Base-by-base conservation (phyloP, 176 grass and related monocot genomes). In the Elymus sibiricus region DNA sequence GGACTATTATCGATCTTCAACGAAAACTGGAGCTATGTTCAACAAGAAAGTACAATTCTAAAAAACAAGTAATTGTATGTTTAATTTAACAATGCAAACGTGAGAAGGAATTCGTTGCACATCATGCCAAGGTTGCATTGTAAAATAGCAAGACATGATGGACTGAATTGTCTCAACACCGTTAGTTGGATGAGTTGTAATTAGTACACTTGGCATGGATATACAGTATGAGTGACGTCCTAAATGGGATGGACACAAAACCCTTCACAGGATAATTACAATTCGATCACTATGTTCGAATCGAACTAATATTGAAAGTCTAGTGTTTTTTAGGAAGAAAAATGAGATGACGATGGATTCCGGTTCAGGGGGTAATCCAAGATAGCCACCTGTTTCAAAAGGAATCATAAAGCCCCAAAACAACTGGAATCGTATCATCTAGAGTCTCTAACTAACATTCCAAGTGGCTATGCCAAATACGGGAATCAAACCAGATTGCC, bases 311-410 rank as follows among this genome's bases (percentile, higher is more conserved):
- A 70, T 70, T 39, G 66, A 38, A 39, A 21, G 66, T 22, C 34
- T 39, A 21, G 66, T 4, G 1, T 70, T 35, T 11, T 70, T 70
- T 70, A 70, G 32, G 34, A 70, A 38, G 34, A 70, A 38, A 70
- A 70, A 70, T 12, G 19, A 69, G 66, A 32, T 38, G 3, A 11
- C 65, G 17, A 69, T 67, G 65, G 32, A 37, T 37, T 69, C 65
- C 17, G 21, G 64, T 22, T 9, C 34, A 53, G 65, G 32, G 34
- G 19, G 65, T 10, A 69, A 69, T 69, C 65, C 19, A n/a, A 70
- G 32, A 70, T 62, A 82, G 81, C 34, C 66, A 70, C 34, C 34
- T 70, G 66, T 70, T 70, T 70, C 32, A 69, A 69, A 69, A 21
- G 65, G 17, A 68, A 37, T 38, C 32, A 34, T 10, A 22, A 70